Conservation (phyloP, 106 monocot species). For the Allium sativum region DNA sequence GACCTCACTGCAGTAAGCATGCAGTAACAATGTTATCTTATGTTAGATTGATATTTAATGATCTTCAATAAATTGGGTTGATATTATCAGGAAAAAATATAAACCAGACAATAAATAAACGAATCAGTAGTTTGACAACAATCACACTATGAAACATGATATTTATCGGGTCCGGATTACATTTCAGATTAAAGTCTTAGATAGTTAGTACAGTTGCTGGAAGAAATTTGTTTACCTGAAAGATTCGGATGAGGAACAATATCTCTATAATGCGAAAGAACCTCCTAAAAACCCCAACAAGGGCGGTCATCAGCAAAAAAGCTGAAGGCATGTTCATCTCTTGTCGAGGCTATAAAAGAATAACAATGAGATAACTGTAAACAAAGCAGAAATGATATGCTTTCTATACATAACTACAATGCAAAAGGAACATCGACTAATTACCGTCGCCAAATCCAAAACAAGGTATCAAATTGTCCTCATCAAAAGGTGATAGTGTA, state of each 20-base stretch:
- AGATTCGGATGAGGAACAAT: constrained; percentile 43
- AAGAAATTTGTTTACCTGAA: constrained; percentile 44
- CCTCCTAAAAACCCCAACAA: constrained; percentile 74
- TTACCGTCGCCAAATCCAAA: constrained; percentile 82
- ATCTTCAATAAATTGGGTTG: too few relatives aligned
- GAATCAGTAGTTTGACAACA: too few relatives aligned
- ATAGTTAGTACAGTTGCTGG: too few relatives aligned
- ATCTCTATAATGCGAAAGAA: constrained; percentile 39
- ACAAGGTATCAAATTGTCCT: constrained; percentile 67
- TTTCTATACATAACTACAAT: constrained; percentile 4
- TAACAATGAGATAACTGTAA: neutral
- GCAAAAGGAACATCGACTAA: constrained; percentile 5
- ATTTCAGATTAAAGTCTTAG: too few relatives aligned
- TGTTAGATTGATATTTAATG: too few relatives aligned
- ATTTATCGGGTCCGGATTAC: too few relatives aligned
- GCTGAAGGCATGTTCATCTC: constrained; percentile 57
- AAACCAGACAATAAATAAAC: too few relatives aligned
- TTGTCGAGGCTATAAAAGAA: constrained; percentile 39
- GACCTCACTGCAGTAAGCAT: too few relatives aligned
- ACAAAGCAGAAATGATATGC: neutral
- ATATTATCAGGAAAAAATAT: too few relatives aligned
- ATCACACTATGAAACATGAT: too few relatives aligned
- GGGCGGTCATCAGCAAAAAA: constrained; percentile 48
- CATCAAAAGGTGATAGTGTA: constrained; percentile 57
- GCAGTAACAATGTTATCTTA: too few relatives aligned